Percentiles rank a stretch among this genome's conserved stretches.
Conservation (phyloP, 768 basidiomycete species). For the Phaffia australis region DNA sequence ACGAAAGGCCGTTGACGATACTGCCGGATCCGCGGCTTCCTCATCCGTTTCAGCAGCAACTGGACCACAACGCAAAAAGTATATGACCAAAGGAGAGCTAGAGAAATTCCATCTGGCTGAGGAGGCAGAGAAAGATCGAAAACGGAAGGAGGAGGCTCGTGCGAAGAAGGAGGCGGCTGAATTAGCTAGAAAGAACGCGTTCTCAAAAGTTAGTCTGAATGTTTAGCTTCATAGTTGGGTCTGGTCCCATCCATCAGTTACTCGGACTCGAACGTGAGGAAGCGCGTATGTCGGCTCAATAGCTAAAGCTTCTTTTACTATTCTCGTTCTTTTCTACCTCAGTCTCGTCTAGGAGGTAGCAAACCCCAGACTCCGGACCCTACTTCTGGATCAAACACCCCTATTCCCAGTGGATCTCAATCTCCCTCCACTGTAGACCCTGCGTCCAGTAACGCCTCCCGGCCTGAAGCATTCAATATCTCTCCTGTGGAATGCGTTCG, state of each 20-base stretch:
- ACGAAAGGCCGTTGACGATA: slow-evolving; percentile 15
- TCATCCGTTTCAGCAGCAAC: not conserved
- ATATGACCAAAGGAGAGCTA: slow-evolving; percentile 82
- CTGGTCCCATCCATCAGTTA: slow-evolving; percentile 21
- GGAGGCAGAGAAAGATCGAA: slow-evolving; percentile 32
- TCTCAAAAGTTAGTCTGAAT: slow-evolving; percentile 21
- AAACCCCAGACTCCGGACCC: slow-evolving; percentile 27
- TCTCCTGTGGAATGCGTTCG: slow-evolving; percentile 86
- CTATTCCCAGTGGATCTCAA: slow-evolving; percentile 36
- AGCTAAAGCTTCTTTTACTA: not conserved
- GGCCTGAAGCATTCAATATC: slow-evolving; percentile 58
- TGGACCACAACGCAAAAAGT: slow-evolving; percentile 50
- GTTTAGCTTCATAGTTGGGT: not conserved
- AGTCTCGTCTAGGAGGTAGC: slow-evolving; percentile 15
- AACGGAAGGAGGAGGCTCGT: slow-evolving; percentile 29
- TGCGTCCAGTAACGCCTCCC: slow-evolving; percentile 6
- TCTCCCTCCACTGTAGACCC: slow-evolving; percentile 36
- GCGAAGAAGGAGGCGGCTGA: slow-evolving; percentile 28
- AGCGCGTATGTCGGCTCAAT: no score
- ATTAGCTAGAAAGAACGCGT: slow-evolving; percentile 1
- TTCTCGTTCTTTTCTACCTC: slow-evolving; percentile 13
- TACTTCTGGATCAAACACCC: slow-evolving; percentile 31
- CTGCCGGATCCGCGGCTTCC: not conserved
- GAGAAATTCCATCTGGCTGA: slow-evolving; percentile 49
- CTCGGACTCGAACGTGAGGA: slow-evolving; percentile 26